Conservation (phyloP, 139 green algal genomes). For the Zygnema cylindricum region DNA sequence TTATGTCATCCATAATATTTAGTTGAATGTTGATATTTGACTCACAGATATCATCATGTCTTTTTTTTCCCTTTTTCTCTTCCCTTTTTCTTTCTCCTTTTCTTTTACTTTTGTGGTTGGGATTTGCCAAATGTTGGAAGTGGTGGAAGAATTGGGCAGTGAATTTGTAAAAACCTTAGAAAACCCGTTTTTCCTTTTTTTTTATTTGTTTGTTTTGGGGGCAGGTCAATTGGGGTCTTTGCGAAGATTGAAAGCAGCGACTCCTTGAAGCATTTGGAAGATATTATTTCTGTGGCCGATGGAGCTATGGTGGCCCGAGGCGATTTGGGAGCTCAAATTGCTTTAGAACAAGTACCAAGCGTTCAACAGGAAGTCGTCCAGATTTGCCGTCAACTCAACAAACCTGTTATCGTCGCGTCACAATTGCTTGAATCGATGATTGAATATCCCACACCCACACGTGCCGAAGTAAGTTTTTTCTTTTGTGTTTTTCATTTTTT, state of each 20-base stretch:
- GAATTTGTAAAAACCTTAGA: too few relatives aligned
- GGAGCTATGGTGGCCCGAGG: constrained; percentile 91
- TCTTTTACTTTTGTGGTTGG: constrained; percentile 9
- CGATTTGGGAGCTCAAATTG: constrained; percentile 99
- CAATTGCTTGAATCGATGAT: constrained; percentile 76
- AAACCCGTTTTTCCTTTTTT: too few relatives aligned
- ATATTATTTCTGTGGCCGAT: constrained; percentile 89
- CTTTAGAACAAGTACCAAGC: constrained; percentile 87
- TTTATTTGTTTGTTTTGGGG: not conserved
- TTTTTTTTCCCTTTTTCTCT: not conserved
- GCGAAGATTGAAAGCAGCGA: constrained; percentile 98
- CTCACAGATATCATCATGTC: too few relatives aligned
- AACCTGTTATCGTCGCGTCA: constrained; percentile 69
- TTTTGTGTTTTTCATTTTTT: not conserved
- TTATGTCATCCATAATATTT: too few relatives aligned
- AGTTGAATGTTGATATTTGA: too few relatives aligned
- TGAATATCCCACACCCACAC: constrained; percentile 68
- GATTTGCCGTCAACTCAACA: constrained; percentile 71
- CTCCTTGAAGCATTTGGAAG: constrained; percentile 94
- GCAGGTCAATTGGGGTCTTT: constrained; percentile 91
- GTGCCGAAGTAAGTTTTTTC: constrained; percentile 75
- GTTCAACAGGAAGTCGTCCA: constrained; percentile 84
- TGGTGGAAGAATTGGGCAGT: too few relatives aligned
- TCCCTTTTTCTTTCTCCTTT: not conserved
- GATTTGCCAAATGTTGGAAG: too few relatives aligned